phyloP scores from a whole-genome alignment of 768 basidiomycete species.

The Pisolithus albus region DNA sequence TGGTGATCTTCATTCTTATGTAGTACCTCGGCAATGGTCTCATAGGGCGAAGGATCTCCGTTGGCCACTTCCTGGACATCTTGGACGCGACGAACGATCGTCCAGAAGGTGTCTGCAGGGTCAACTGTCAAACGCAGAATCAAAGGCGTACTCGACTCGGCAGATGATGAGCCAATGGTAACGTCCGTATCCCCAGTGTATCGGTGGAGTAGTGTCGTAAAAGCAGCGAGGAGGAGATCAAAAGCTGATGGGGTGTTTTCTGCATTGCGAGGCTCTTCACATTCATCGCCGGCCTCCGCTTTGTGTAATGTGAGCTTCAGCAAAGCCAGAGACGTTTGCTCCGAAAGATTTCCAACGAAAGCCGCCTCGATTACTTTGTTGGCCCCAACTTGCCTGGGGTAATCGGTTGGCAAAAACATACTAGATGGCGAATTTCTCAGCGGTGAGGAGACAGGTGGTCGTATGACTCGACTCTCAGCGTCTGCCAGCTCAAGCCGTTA shows the following conservation, averaged over 20 bases:
- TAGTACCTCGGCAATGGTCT: slow-evolving; percentile 63
- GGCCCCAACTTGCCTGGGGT: slow-evolving; percentile 73
- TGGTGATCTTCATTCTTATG: slow-evolving; percentile 58
- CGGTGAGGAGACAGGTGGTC: not conserved
- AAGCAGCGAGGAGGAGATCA: slow-evolving; percentile 85
- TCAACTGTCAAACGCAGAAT: slow-evolving; percentile 79
- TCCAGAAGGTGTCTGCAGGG: slow-evolving; percentile 83
- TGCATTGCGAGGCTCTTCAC: slow-evolving; percentile 39
- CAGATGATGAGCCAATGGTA: slow-evolving; percentile 83
- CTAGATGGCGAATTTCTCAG: slow-evolving; percentile 78
- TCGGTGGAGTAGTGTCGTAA: slow-evolving; percentile 83
- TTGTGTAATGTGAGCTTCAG: slow-evolving; percentile 75
- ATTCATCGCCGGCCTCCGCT: slow-evolving; percentile 44
- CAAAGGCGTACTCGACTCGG: slow-evolving; percentile 67
- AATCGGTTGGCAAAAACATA: slow-evolving; percentile 94
- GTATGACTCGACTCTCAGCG: too few species aligned
- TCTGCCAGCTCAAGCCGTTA: too few species aligned
- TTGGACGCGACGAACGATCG: slow-evolving; percentile 80
- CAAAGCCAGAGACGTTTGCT: slow-evolving; percentile 68
- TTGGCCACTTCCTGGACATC: slow-evolving; percentile 79
- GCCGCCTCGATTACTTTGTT: slow-evolving; percentile 82
- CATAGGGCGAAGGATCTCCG: slow-evolving; percentile 74
- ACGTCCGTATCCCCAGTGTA: slow-evolving; percentile 95
- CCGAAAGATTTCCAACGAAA: slow-evolving; percentile 63
- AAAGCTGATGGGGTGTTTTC: slow-evolving; percentile 68